Evolutionary conservation across 192 early-diverging fungal genomes (phyloP), one percentile per base, ranked within the genome.

Genomic region (Paraglomus brasilianum): DNA sequence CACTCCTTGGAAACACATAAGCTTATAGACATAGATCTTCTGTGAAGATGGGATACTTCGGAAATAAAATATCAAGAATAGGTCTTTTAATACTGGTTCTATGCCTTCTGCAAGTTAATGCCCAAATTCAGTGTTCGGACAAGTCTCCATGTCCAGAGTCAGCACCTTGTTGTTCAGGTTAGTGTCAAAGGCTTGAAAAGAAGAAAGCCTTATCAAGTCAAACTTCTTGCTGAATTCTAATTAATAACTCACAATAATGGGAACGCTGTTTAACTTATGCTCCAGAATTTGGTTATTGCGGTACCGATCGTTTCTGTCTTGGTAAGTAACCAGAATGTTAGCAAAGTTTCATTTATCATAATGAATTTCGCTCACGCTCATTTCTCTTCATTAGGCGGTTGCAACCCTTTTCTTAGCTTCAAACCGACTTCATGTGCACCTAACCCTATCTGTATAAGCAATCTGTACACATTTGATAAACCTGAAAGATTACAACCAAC

Each of bases 151-250:
- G 52, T 17, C 52, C 52, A 6, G 52, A 55, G 24, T 55, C 52
- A 24, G 52, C 52, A 17, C 52, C 52, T 17, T 55, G 52, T 55
- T 55, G 52, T 55, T 55, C 52, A 55, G 52, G 52, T 55, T 55
- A 11, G 17, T 55, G n/a, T 6, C n/a, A n/a, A n/a, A n/a, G n/a
- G n/a, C n/a, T n/a, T n/a, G n/a, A n/a, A n/a, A n/a, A n/a, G n/a
- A n/a, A n/a, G n/a, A n/a, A n/a, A n/a, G n/a, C n/a, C n/a, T n/a
- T n/a, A n/a, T n/a, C n/a, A n/a, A n/a, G n/a, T n/a, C n/a, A n/a
- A n/a, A n/a, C n/a, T n/a, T n/a, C n/a, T n/a, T n/a, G n/a, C n/a
- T n/a, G n/a, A n/a, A n/a, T n/a, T n/a, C n/a, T n/a, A n/a, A n/a
- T n/a, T n/a, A n/a, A n/a, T n/a, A n/a, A n/a, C n/a, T 11, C 46